Base-by-base conservation (phyloP, 805 yeast genomes). In the Hanseniaspora osmophila region DNA sequence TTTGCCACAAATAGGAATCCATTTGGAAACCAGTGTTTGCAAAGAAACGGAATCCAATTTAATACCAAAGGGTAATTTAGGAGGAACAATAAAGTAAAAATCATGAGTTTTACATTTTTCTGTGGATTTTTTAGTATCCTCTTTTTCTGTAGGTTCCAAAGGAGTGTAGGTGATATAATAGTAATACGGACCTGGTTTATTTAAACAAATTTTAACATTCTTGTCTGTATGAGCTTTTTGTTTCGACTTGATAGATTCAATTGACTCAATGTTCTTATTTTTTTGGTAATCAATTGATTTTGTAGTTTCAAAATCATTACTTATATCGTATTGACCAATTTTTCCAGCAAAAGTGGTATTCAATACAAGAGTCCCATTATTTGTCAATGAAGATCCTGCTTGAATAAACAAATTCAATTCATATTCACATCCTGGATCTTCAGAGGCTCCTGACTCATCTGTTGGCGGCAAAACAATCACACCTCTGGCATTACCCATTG, bases 21-120 rank as follows among this genome's bases (percentile, higher is more conserved):
- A 86, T 65, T 90, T 90, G 37, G 96, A 84, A 3, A 90, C 75
- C 37, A 92, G 78, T 1, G 95, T 76, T 61, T 88, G 92, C 58
- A 90, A 67, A 42, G 84, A 80, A 49, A 90, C 73, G 9, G 88
- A 73, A 56, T 88, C 84, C 56, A 88, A 71, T 1, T 90, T 80
- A 30, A 88, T 54, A 52, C 73, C 69, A 46, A 84, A 66, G 39
- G 67, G 65, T 47, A 90, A 69, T 12, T 78, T 75, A 2, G 96
- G 94, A 1, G 88, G 86, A 11, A 82, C 94, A 30, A 77, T 80
- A 61, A 90, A 84, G 60, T 80, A 78, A 62, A 69, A 79, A 52
- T 73, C 70, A 32, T 78, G 65, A 0, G 94, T 78, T 32, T 32
- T 32, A 6, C 5, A 32, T 32, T 12, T 32, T 22, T 22, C 6